Evolutionary conservation across 169 alveolate species (phyloP).

Genomic region (Plasmodium gaboni): DNA sequence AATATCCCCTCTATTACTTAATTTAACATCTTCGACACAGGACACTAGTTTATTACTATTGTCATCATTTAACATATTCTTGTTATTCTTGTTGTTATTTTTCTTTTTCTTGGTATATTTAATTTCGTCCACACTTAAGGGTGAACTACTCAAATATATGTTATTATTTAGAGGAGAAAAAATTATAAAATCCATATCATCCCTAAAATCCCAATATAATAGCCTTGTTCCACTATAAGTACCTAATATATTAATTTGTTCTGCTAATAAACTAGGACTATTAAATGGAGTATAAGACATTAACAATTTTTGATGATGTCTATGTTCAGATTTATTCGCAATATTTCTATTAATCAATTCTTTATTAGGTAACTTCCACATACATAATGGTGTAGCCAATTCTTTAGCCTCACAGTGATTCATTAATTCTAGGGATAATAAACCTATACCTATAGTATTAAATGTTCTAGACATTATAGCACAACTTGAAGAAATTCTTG

Average conservation of each 20-base stretch:
- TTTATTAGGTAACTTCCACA: constrained; percentile 92
- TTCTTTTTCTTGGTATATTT: constrained; percentile 29
- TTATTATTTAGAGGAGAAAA: constrained; percentile 83
- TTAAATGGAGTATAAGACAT: constrained; percentile 92
- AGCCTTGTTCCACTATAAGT: constrained; percentile 89
- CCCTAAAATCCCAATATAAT: constrained; percentile 90
- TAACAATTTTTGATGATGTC: constrained; percentile 91
- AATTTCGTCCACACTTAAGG: constrained; percentile 52
- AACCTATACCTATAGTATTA: constrained; percentile 91
- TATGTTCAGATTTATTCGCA: constrained; percentile 88
- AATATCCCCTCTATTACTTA: constrained; percentile 18
- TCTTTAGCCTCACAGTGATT: constrained; percentile 86
- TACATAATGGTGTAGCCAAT: constrained; percentile 88
- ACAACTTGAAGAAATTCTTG: constrained; percentile 89
- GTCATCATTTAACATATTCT: not conserved
- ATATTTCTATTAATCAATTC: constrained; percentile 89
- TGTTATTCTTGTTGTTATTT: not conserved
- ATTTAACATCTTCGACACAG: constrained; percentile 37
- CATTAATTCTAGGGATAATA: constrained; percentile 89
- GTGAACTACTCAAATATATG: constrained; percentile 80
- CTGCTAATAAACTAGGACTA: constrained; percentile 90
- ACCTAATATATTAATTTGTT: constrained; percentile 90
- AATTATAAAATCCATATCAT: constrained; percentile 87
- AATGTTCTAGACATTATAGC: constrained; percentile 91
- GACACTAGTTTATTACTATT: not conserved